Percentiles rank a stretch among this genome's conserved stretches.
Conservation (phyloP, 225 moss, liverwort and hornwort species). For the Physcomitrium patens region DNA sequence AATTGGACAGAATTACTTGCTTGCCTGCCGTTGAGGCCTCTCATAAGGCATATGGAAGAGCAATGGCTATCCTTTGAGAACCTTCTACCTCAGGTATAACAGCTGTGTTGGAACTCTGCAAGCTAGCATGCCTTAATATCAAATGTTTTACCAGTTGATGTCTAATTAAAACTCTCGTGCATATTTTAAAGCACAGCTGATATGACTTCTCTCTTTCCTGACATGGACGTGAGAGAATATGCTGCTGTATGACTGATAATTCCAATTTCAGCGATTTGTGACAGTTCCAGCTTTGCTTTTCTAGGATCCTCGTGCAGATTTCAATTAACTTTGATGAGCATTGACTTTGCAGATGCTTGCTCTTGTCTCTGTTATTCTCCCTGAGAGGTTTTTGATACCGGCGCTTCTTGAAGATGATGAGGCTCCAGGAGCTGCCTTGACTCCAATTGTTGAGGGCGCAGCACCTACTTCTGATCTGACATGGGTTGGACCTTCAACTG, state of each 20-base stretch:
- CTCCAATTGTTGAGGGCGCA: constrained; percentile 55
- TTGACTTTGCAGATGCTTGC: constrained; percentile 77
- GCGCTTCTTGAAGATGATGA: constrained; percentile 72
- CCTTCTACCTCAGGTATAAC: constrained; percentile 84
- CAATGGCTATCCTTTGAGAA: constrained; percentile 90
- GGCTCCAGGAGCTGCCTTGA: constrained; percentile 39
- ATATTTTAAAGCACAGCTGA: background rate
- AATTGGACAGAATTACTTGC: constrained; percentile 79
- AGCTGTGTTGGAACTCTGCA: constrained; percentile 17
- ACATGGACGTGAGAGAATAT: constrained; percentile 13
- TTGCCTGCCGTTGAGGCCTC: constrained; percentile 76
- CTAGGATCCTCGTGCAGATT: constrained; percentile 14
- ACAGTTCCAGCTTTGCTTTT: constrained; percentile 18
- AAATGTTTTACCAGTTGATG: constrained; percentile 14
- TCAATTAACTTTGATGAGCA: constrained; percentile 15
- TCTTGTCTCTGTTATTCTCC: constrained; percentile 77
- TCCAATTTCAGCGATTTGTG: constrained; percentile 12
- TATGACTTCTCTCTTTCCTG: constrained; percentile 16
- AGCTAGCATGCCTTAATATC: constrained; percentile 15
- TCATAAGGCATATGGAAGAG: constrained; percentile 84
- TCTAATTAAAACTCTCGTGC: constrained; percentile 18
- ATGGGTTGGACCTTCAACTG: constrained; percentile 64
- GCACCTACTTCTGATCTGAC: constrained; percentile 69
- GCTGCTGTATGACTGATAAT: constrained; percentile 4
- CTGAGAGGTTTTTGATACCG: constrained; percentile 76